Percentiles rank a stretch among this genome's conserved stretches.
Evolutionary conservation across 2,329 filamentous ascomycete genomes (phyloP).

Genomic region (Pseudonectria buxi): DNA sequence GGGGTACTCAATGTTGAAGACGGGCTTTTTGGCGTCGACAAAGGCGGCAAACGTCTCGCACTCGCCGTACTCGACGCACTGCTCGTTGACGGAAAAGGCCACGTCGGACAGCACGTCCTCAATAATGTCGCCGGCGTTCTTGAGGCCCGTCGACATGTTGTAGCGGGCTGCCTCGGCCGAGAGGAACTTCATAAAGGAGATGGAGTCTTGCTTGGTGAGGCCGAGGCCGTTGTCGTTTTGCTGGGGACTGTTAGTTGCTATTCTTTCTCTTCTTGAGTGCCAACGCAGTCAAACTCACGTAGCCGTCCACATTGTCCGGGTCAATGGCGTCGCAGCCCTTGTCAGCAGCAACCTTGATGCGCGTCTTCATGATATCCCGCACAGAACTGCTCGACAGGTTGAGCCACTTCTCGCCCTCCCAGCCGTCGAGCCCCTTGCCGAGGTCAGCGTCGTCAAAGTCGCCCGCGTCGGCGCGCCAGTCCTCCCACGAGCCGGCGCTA

Average conservation of each 20-base stretch:
- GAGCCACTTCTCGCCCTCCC: conserved; percentile 63
- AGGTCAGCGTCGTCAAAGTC: conserved; percentile 50
- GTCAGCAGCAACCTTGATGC: conserved; percentile 50
- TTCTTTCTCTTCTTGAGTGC: too few relatives aligned
- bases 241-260: too few relatives aligned
- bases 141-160: conserved; percentile 58
- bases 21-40: conserved; percentile 54
- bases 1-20: conserved; percentile 69
- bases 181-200: conserved; percentile 55
- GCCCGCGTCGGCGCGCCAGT: conserved; percentile 51
- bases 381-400: conserved; percentile 51
- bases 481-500: conserved; percentile 62
- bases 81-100: conserved; percentile 64
- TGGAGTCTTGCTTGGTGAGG: conserved; percentile 49
- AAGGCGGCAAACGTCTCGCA: conserved; percentile 53
- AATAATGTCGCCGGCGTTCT: conserved; percentile 61
- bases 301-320: conserved; percentile 65
- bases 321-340: conserved; percentile 66
- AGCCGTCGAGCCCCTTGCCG: conserved; percentile 53
- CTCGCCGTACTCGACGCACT: conserved; percentile 56
- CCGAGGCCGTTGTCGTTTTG: conserved; percentile 56
- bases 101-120: conserved; percentile 38
- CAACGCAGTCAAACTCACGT: too few relatives aligned
- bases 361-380: conserved; percentile 55
- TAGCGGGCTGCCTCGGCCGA: conserved; percentile 44